Evolutionary conservation across 352 stramenopile genomes (phyloP).

Genomic region (Globisporangium lucens): DNA sequence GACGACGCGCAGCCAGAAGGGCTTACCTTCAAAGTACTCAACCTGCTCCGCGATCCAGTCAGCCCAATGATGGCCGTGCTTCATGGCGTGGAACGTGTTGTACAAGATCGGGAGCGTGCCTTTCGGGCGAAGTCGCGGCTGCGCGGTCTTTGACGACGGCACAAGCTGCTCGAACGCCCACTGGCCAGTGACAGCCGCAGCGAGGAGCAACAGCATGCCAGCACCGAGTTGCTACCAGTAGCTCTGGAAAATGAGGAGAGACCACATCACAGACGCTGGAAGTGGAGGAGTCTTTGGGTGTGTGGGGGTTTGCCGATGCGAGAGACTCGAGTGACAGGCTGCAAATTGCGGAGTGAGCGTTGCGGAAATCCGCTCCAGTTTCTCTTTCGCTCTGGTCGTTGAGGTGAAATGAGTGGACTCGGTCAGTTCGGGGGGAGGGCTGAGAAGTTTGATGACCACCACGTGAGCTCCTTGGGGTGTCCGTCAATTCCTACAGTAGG

Average conservation of each 20-base stretch:
- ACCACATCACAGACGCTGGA: background rate
- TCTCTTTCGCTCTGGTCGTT: too few relatives aligned
- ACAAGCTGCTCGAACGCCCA: background rate
- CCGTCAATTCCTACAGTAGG: too few relatives aligned
- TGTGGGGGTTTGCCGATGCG: too few relatives aligned
- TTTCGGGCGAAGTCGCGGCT: background rate
- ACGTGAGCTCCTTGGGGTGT: too few relatives aligned
- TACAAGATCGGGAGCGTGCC: background rate
- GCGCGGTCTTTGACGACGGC: background rate
- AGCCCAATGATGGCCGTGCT: constrained; percentile 5
- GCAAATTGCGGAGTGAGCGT: too few relatives aligned
- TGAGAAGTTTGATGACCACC: too few relatives aligned
- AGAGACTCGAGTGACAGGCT: too few relatives aligned
- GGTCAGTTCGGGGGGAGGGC: too few relatives aligned
- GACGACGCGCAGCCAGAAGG: background rate
- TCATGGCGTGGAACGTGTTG: background rate
- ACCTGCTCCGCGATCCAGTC: background rate
- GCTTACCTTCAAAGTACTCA: background rate
- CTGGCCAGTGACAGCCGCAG: background rate
- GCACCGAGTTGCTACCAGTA: background rate
- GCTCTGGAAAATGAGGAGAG: background rate
- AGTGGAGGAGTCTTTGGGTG: too few relatives aligned
- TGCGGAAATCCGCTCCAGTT: too few relatives aligned
- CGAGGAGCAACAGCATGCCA: background rate
- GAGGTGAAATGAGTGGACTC: too few relatives aligned